Evolutionary conservation across 225 moss, liverwort and hornwort genomes (phyloP).

Genomic region (Physcomitrellopsis africana): DNA sequence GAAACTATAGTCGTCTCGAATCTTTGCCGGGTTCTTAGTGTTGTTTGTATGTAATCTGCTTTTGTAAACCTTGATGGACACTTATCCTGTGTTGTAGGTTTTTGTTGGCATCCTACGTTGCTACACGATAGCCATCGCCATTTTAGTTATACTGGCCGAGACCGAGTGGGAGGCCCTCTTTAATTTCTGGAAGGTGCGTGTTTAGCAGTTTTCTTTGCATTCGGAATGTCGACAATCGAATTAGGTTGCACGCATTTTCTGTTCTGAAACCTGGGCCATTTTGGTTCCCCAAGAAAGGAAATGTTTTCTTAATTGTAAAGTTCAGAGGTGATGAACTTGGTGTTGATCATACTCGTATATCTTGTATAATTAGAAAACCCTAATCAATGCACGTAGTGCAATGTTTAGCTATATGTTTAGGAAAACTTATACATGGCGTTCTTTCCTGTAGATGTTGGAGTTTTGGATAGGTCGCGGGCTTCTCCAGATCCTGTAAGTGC

Average conservation of each 20-base stretch:
- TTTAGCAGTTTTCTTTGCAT: slow-evolving; percentile 9
- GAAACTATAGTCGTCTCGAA: not conserved
- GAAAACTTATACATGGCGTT: not conserved
- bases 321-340: not conserved
- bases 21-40: not conserved
- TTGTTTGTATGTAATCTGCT: too few species aligned
- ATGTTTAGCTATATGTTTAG: not conserved
- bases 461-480: slow-evolving; percentile 85
- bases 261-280: not conserved
- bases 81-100: slow-evolving; percentile 49
- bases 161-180: slow-evolving; percentile 92
- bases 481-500: slow-evolving; percentile 89
- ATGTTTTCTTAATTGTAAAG: not conserved
- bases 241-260: not conserved
- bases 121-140: slow-evolving; percentile 70
- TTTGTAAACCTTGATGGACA: not conserved
- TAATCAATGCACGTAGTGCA: not conserved
- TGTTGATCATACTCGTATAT: not conserved
- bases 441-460: slow-evolving; percentile 63
- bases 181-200: slow-evolving; percentile 75
- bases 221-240: not conserved
- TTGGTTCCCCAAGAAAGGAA: not conserved
- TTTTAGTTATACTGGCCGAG: slow-evolving; percentile 79
- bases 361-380: not conserved
- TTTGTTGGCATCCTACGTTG: slow-evolving; percentile 81